phyloP scores from a whole-genome alignment of 1,139 yeast genomes.

The Yamadazyma dendronema region DNA sequence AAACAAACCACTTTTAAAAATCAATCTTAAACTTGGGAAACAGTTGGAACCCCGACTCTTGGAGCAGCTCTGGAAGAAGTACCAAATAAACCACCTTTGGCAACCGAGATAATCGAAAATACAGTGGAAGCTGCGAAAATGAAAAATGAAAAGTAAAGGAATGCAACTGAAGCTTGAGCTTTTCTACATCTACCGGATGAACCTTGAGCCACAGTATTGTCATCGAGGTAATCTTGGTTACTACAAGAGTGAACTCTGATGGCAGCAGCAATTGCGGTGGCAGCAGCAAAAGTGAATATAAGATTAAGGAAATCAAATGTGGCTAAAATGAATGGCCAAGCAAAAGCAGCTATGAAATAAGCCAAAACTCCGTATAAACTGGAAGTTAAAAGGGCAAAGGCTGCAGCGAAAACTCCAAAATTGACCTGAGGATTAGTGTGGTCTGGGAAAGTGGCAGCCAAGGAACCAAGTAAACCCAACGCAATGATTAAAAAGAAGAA shows the following conservation, averaged over 20 bases:
- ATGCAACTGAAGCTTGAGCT: conserved; percentile 89
- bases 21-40: conserved; percentile 83
- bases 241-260: conserved; percentile 83
- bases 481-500: conserved; percentile 73
- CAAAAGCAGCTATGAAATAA: conserved; percentile 72
- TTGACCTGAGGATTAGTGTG: conserved; percentile 78
- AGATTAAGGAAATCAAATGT: conserved; percentile 80
- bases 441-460: conserved; percentile 63
- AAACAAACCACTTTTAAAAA: too few species aligned
- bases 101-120: conserved; percentile 56
- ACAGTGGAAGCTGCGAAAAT: conserved; percentile 67
- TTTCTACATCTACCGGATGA: conserved; percentile 83
- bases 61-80: conserved; percentile 45
- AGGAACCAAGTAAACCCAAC: conserved; percentile 82
- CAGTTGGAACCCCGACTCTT: conserved; percentile 85
- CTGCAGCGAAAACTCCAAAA: conserved; percentile 82
- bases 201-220: conserved; percentile 74
- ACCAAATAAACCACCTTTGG: conserved; percentile 77
- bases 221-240: conserved; percentile 60
- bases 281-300: conserved; percentile 92
- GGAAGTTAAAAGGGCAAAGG: conserved; percentile 80
- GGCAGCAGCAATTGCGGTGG: conserved; percentile 89
- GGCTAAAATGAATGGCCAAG: conserved; percentile 81
- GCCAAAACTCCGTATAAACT: conserved; percentile 79
- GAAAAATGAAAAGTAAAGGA: conserved; percentile 84